Percentiles rank a stretch among this genome's conserved stretches.
Conservation (phyloP, 1,284 basidiomycete genomes). For the Cutaneotrichosporon arboriforme region DNA sequence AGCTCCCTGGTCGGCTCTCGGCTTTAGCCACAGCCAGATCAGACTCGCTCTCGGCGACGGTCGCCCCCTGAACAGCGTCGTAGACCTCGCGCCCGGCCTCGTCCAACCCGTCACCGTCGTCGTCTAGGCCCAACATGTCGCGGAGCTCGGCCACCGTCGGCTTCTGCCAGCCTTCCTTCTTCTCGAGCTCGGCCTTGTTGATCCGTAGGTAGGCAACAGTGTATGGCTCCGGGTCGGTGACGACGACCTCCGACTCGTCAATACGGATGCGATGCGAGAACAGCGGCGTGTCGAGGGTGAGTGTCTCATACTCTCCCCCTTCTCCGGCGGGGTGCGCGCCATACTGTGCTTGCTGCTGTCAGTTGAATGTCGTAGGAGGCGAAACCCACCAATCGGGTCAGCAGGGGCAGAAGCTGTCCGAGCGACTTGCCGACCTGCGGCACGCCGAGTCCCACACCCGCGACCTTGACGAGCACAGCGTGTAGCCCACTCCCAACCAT, state of each 20-base stretch:
- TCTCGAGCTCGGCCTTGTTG: constrained; percentile 59
- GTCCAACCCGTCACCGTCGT: constrained; percentile 26
- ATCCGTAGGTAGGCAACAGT: constrained; percentile 84
- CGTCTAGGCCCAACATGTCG: constrained; percentile 33
- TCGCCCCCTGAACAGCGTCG: not conserved
- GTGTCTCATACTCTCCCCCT: constrained; percentile 95
- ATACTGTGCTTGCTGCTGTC: constrained; percentile 65
- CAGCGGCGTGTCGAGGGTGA: constrained; percentile 83
- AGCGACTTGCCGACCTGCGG: constrained; percentile 77
- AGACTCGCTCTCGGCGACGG: not conserved
- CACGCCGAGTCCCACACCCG: constrained; percentile 79
- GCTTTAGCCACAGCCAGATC: not conserved
- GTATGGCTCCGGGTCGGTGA: constrained; percentile 53
- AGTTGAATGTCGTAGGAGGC: not conserved
- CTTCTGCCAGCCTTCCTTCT: constrained; percentile 50
- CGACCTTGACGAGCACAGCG: constrained; percentile 90
- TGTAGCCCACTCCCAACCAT: constrained; percentile 79
- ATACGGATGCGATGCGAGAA: constrained; percentile 74
- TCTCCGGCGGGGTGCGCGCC: constrained; percentile 95
- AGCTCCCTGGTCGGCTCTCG: not conserved
- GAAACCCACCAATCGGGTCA: constrained; percentile 63
- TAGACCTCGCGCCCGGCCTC: constrained; percentile 22
- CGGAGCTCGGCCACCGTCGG: constrained; percentile 30
- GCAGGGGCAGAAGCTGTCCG: constrained; percentile 65
- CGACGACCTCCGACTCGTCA: constrained; percentile 62